Evolutionary conservation across 345 rosid species (phyloP), one percentile per base, ranked within the genome.

Genomic region (Eutrema heterophyllum): DNA sequence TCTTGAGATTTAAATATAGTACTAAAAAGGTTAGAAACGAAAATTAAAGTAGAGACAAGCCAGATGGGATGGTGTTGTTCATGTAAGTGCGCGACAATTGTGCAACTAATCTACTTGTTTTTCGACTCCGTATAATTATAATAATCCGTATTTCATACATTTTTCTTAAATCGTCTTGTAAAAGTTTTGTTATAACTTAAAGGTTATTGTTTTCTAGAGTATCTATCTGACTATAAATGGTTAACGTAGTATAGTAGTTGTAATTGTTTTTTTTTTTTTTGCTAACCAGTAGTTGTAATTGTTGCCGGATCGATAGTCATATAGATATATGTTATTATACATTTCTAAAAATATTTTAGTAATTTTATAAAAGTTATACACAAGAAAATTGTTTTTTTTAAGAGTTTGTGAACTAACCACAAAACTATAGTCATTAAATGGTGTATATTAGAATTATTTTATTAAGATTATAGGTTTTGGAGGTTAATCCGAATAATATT

Each of bases 61-160:
- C 68, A 77, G 76, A 64, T 77, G 38, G 70, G 66, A 70, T 63
- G 76, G 67, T 71, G 58, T 65, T 49, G 72, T 64, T 71, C 40
- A 44, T 71, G 57, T 43, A 57, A 65, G 76, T 77, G 80, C 80
- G 72, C 14, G 55, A 77, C 77, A 77, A 71, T 57, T 77, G 64
- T 58, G 68, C 71, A 61, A 57, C 68, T 77, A 71, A 77, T 71
- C 72, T 58, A 33, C 72, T 76, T 67, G 39, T 55, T 36, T 21
- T 39, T 38, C n/a, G 33, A 55, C 39, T 64, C 39, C 24, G 7
- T 13, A 15, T 60, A 10, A 10, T 30, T 41, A 24, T 46, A 46
- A 10, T 56, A 46, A 58, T 39, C 53, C 16, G 24, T 39, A 21
- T 59, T 46, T 32, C 15, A 65, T 73, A 45, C 48, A 65, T 73